A percentile compares a stretch with the other conserved stretches of the same genome.
Conservation (phyloP, 352 stramenopile species). For the Albugo candida region DNA sequence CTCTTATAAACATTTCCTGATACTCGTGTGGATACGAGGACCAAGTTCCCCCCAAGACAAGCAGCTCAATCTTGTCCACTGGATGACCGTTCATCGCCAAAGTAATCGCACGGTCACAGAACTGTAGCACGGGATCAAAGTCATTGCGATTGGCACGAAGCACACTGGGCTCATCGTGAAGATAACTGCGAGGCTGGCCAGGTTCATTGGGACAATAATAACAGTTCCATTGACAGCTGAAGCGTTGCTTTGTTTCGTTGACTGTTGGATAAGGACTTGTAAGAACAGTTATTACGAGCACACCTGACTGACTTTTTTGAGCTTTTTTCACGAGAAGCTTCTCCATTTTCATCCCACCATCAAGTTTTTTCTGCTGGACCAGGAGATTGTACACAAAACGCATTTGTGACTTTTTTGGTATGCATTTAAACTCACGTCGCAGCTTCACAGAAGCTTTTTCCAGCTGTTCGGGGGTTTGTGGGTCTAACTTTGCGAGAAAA, state of each 20-base stretch:
- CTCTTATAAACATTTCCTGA: conserved; percentile 81
- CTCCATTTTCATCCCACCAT: conserved; percentile 33
- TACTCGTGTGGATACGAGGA: conserved; percentile 82
- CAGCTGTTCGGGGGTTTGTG: conserved; percentile 54
- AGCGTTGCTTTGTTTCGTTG: conserved; percentile 57
- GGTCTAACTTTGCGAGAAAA: conserved; percentile 56
- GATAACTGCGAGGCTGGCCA: conserved; percentile 79
- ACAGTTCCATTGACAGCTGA: conserved; percentile 90
- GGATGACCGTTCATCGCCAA: conserved; percentile 84
- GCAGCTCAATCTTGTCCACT: conserved; percentile 84
- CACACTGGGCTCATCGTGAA: conserved; percentile 86
- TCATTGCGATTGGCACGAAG: conserved; percentile 82
- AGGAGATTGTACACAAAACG: conserved; percentile 70
- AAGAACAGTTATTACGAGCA: conserved; percentile 83
- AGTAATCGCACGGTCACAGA: conserved; percentile 79
- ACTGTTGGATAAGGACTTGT: conserved; percentile 80
- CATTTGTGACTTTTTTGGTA: conserved; percentile 84
- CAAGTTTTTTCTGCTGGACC: conserved; percentile 34
- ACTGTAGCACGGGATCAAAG: conserved; percentile 84
- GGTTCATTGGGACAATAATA: conserved; percentile 91
- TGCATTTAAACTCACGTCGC: conserved; percentile 70
- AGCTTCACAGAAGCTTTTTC: conserved; percentile 74
- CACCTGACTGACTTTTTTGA: conserved; percentile 77
- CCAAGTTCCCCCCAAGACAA: conserved; percentile 84
- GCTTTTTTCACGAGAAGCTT: conserved; percentile 78